Evolutionary conservation across 2,329 filamentous ascomycete species (phyloP).

Genomic region (Cordyceps pruinosa): DNA sequence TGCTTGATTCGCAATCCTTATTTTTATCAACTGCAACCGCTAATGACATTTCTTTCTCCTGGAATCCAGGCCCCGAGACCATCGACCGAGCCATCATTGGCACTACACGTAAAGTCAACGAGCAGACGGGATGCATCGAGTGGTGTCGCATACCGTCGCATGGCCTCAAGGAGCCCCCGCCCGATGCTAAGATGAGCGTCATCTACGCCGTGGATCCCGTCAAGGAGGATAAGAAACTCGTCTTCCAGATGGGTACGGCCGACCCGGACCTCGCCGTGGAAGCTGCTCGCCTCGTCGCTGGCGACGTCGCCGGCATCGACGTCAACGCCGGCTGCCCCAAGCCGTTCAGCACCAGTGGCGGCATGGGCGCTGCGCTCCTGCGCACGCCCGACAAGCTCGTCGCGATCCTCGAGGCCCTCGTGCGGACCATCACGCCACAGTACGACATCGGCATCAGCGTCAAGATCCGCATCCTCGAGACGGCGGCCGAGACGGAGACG

Average conservation of each 20-base stretch:
- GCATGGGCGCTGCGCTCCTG: slow-evolving; percentile 91
- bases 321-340: slow-evolving; percentile 98
- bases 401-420: slow-evolving; percentile 75
- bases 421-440: slow-evolving; percentile 66
- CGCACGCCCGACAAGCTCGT: slow-evolving; percentile 77
- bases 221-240: slow-evolving; percentile 65
- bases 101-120: slow-evolving; percentile 69
- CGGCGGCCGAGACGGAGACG: slow-evolving; percentile 64
- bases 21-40: background rate
- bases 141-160: slow-evolving; percentile 73
- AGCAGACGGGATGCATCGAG: slow-evolving; percentile 71
- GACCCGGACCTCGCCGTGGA: slow-evolving; percentile 75
- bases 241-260: slow-evolving; percentile 90
- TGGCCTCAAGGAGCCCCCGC: slow-evolving; percentile 49
- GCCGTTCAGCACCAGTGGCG: slow-evolving; percentile 85
- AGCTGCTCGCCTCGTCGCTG: slow-evolving; percentile 76
- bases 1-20: too few relatives aligned
- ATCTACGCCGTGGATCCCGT: slow-evolving; percentile 80
- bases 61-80: slow-evolving; percentile 70
- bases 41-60: background rate
- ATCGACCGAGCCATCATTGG: slow-evolving; percentile 90
- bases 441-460: slow-evolving; percentile 92
- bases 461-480: slow-evolving; percentile 86
- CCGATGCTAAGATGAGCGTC: slow-evolving; percentile 54
- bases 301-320: slow-evolving; percentile 87